phyloP scores from a whole-genome alignment of 164 flowering plant species.

The Stephania cephalantha region DNA sequence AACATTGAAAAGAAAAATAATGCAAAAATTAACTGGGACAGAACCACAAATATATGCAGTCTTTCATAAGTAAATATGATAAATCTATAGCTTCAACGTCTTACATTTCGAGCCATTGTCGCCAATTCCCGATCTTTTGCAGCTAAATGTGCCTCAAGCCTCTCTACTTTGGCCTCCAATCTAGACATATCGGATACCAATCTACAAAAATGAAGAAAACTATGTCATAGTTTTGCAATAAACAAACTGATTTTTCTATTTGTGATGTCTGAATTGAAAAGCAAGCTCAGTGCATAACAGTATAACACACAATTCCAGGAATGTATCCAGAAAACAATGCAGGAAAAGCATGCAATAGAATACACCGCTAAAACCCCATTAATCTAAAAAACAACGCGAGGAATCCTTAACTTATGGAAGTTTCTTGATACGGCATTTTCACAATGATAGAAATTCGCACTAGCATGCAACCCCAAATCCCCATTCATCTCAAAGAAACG shows the following conservation, averaged over 20 bases:
- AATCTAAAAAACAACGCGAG: too few species aligned
- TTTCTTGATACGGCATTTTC: too few species aligned
- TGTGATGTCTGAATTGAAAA: not conserved
- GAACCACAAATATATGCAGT: not conserved
- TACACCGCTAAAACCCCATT: too few species aligned
- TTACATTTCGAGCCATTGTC: conserved; percentile 78
- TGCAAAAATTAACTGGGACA: not conserved
- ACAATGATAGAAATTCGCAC: too few species aligned
- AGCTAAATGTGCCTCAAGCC: conserved; percentile 76
- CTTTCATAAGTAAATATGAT: not conserved
- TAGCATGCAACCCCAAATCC: too few species aligned
- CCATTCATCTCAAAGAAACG: too few species aligned
- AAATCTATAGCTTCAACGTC: conserved; percentile 6
- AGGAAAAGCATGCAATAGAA: not conserved
- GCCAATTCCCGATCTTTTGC: conserved; percentile 95
- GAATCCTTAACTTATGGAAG: too few species aligned
- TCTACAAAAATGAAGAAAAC: conserved; percentile 29
- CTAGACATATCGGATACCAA: conserved; percentile 85
- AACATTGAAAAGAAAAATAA: conserved; percentile 2
- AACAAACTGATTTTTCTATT: not conserved
- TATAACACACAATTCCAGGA: not conserved
- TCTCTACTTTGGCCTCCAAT: conserved; percentile 93
- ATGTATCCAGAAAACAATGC: not conserved
- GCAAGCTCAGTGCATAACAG: not conserved
- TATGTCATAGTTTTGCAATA: not conserved